Percentiles rank a stretch among this genome's conserved stretches.
Evolutionary conservation across 257 asterid species (phyloP).

Genomic region (Lavandula angustifolia): DNA sequence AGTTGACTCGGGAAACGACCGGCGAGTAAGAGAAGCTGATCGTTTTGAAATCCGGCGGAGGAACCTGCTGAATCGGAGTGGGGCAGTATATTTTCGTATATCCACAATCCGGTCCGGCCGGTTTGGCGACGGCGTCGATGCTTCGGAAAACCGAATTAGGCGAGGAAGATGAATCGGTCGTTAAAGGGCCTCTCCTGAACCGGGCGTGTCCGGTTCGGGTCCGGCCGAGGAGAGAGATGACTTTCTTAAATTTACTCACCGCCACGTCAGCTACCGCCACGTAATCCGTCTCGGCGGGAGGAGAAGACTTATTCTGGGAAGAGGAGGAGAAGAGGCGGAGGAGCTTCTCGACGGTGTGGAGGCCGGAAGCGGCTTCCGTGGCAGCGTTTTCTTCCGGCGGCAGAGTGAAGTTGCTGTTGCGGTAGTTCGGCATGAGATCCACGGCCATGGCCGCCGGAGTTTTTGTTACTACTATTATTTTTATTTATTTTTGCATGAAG

Average conservation of each 20-base stretch:
- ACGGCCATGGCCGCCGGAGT: conserved; percentile 65
- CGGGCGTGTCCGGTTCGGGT: conserved; percentile 91
- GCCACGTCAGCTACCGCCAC: conserved; percentile 66
- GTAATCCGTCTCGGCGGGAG: conserved; percentile 38
- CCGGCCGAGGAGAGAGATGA: conserved; percentile 62
- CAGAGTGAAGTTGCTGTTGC: conserved; percentile 38
- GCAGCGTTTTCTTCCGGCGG: conserved; percentile 50
- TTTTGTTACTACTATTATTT: too few species aligned
- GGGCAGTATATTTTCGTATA: conserved; percentile 62
- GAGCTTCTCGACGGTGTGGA: conserved; percentile 70
- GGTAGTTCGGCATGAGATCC: conserved; percentile 68
- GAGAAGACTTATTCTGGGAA: conserved; percentile 23
- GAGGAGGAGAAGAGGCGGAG: conserved; percentile 49
- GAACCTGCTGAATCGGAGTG: conserved; percentile 86
- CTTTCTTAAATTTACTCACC: conserved; percentile 58
- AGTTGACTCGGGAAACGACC: conserved; percentile 49
- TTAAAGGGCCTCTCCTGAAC: conserved; percentile 68
- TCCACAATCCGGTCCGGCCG: conserved; percentile 16
- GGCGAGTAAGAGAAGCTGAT: conserved; percentile 65
- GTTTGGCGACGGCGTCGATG: conserved; percentile 13
- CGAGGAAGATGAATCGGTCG: conserved; percentile 22
- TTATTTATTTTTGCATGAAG: neutral
- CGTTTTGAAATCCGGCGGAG: conserved; percentile 50
- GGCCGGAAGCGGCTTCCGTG: conserved; percentile 68
- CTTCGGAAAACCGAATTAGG: conserved; percentile 31